Evolutionary conservation across 805 yeast species (phyloP).

Genomic region (Pichia cabralensis): DNA sequence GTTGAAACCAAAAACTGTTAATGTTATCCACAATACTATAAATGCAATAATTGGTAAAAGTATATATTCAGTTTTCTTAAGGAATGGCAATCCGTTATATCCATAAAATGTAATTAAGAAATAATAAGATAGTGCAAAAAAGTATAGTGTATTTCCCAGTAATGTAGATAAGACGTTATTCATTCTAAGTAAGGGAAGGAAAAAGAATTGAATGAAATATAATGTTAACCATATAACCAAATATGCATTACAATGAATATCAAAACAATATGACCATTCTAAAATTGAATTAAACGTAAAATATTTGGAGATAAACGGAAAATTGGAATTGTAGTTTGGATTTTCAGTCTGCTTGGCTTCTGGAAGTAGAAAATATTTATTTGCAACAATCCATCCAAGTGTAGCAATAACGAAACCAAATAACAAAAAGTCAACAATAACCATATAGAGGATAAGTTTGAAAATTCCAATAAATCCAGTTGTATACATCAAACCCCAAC

Average conservation of each 20-base stretch:
- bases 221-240: constrained; percentile 67
- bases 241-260: constrained; percentile 88
- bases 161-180: constrained; percentile 59
- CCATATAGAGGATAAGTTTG: constrained; percentile 71
- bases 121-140: constrained; percentile 66
- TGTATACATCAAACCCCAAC: constrained; percentile 83
- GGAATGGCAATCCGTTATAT: constrained; percentile 65
- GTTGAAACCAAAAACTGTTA: constrained; percentile 58
- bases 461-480: constrained; percentile 52
- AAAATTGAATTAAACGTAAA: constrained; percentile 32
- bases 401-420: constrained; percentile 65
- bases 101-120: constrained; percentile 79
- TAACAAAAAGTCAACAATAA: constrained; percentile 67
- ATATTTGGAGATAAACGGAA: constrained; percentile 20
- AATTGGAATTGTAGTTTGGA: constrained; percentile 2
- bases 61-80: constrained; percentile 52
- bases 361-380: constrained; percentile 38
- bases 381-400: constrained; percentile 61
- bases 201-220: constrained; percentile 63
- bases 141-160: constrained; percentile 71
- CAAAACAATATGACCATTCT: constrained; percentile 95
- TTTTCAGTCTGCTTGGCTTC: constrained; percentile 6
- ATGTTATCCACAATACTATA: constrained; percentile 45
- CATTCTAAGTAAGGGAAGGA: constrained; percentile 60
- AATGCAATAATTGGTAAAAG: constrained; percentile 56